Conservation (phyloP, 352 stramenopile species). For the Aphanomyces invadans region DNA sequence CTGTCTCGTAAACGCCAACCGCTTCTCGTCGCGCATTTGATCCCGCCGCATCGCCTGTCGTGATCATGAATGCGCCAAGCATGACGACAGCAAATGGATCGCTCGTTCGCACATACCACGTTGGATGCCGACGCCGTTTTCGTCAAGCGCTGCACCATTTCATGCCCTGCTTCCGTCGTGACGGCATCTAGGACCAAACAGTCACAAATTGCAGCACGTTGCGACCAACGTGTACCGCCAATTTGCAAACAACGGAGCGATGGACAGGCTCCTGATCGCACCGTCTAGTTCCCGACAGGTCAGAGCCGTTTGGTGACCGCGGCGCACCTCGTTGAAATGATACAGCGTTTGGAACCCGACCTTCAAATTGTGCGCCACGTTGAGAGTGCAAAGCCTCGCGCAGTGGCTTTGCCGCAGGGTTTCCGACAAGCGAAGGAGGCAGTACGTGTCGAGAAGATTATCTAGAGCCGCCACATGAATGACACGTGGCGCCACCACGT, state of each 20-base stretch:
- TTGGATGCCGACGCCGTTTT: background rate
- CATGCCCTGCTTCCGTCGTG: constrained; percentile 9
- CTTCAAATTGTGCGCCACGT: constrained; percentile 9
- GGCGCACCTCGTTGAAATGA: constrained; percentile 21
- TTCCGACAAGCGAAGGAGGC: constrained; percentile 3
- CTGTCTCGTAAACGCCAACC: constrained; percentile 1
- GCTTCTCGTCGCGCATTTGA: constrained; percentile 5
- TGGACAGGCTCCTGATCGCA: constrained; percentile 11
- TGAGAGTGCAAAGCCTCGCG: background rate
- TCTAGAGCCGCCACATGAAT: constrained; percentile 2
- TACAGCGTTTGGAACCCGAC: constrained; percentile 1
- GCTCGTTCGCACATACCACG: background rate
- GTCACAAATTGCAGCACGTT: background rate
- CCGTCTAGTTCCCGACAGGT: background rate
- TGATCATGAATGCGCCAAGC: background rate
- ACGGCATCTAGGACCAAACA: constrained; percentile 7
- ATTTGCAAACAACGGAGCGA: constrained; percentile 18
- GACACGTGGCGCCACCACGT: background rate
- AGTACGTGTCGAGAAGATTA: constrained; percentile 13
- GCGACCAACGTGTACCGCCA: background rate
- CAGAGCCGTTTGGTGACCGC: background rate
- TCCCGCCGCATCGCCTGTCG: constrained; percentile 5
- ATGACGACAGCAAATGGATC: constrained; percentile 2
- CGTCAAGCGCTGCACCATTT: constrained; percentile 1
- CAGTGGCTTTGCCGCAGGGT: background rate